Evolutionary conservation across 345 rosid genomes (phyloP).

Genomic region (Syzygium aromaticum): DNA sequence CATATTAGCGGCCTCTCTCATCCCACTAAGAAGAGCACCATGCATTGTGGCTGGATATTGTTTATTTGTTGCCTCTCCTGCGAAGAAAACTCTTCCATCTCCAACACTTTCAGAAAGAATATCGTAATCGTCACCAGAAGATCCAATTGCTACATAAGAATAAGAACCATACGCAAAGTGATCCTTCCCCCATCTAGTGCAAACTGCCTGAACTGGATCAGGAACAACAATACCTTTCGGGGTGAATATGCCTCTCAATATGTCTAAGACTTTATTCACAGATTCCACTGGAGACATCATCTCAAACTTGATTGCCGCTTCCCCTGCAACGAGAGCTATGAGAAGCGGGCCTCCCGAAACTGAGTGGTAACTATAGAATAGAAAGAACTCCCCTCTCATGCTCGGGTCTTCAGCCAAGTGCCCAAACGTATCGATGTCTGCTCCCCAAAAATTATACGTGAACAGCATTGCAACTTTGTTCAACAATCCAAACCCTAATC

Average conservation of each 20-base stretch:
- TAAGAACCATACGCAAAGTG: slow-evolving; percentile 76
- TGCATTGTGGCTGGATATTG: slow-evolving; percentile 99
- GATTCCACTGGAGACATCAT: slow-evolving; percentile 77
- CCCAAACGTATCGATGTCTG: slow-evolving; percentile 90
- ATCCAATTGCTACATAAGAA: slow-evolving; percentile 83
- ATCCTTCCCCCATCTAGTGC: slow-evolving; percentile 95
- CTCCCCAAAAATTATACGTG: slow-evolving; percentile 86
- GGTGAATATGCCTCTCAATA: slow-evolving; percentile 74
- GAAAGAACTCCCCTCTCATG: slow-evolving; percentile 86
- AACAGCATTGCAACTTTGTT: slow-evolving; percentile 92
- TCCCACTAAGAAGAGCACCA: slow-evolving; percentile 92
- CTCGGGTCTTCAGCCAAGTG: slow-evolving; percentile 68
- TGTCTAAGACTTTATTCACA: slow-evolving; percentile 55
- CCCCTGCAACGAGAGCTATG: slow-evolving; percentile 92
- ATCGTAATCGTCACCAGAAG: slow-evolving; percentile 97
- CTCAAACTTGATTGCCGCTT: slow-evolving; percentile 82
- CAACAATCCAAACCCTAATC: slow-evolving; percentile 76
- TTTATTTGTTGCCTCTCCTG: slow-evolving; percentile 94
- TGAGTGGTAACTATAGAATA: slow-evolving; percentile 84
- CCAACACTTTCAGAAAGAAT: slow-evolving; percentile 87
- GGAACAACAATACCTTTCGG: slow-evolving; percentile 94
- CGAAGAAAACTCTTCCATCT: slow-evolving; percentile 92
- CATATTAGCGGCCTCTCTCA: slow-evolving; percentile 95
- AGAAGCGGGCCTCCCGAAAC: slow-evolving; percentile 93
- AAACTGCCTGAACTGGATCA: slow-evolving; percentile 86